Conservation (phyloP, 2,329 filamentous ascomycete species). For the Seiridium cupressi region DNA sequence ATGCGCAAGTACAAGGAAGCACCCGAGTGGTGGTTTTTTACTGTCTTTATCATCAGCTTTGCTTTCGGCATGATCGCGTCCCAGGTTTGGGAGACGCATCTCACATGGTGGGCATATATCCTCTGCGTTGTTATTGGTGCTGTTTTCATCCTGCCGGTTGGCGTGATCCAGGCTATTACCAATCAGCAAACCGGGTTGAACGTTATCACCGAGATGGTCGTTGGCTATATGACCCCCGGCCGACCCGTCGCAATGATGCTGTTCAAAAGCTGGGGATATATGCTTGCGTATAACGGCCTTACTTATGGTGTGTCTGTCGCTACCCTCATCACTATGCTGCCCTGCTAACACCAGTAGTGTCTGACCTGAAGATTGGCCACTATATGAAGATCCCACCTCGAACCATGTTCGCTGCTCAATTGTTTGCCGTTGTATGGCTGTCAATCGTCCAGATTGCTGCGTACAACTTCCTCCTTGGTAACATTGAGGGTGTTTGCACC, state of each 20-base stretch:
- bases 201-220: slow-evolving; percentile 70
- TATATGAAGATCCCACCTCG: slow-evolving; percentile 54
- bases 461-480: slow-evolving; percentile 39
- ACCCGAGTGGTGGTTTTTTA: slow-evolving; percentile 56
- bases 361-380: slow-evolving; percentile 51
- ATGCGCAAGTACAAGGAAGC: slow-evolving; percentile 56
- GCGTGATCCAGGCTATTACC: slow-evolving; percentile 46
- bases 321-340: background rate
- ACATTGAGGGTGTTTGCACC: slow-evolving; percentile 53
- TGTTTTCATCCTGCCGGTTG: slow-evolving; percentile 40
- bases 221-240: slow-evolving; percentile 72
- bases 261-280: slow-evolving; percentile 65
- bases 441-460: slow-evolving; percentile 34
- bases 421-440: slow-evolving; percentile 38
- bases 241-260: slow-evolving; percentile 73
- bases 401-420: slow-evolving; percentile 45
- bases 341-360: slow-evolving; percentile 15
- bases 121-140: slow-evolving; percentile 36
- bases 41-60: slow-evolving; percentile 46
- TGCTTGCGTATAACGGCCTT: slow-evolving; percentile 45
- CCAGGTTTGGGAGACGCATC: slow-evolving; percentile 35
- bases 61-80: slow-evolving; percentile 40
- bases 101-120: slow-evolving; percentile 43
- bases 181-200: slow-evolving; percentile 46
- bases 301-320: slow-evolving; percentile 27